These are phyloP conservation scores for Nicotiana knightiana DNA, from an alignment of 257 asterid genomes.

Conservation along the genomic window DNA sequence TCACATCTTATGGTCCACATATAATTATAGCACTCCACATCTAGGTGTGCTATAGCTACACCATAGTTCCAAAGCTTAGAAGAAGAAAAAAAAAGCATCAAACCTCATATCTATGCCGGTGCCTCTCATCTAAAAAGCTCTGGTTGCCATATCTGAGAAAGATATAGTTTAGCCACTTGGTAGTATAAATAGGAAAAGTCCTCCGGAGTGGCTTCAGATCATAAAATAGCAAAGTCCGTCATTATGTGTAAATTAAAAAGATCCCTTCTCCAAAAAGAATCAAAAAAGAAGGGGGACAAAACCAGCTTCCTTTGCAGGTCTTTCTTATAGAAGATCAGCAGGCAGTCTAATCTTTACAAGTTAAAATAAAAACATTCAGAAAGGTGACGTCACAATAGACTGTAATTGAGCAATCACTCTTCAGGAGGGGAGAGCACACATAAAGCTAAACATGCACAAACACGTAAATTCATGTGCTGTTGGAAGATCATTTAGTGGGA, in stretches of 20 bases:
- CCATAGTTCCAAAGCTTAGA: background rate
- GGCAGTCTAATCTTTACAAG: no score
- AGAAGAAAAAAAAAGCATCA: background rate
- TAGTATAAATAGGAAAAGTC: background rate
- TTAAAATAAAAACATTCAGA: no score
- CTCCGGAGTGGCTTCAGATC: background rate
- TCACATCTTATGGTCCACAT: background rate
- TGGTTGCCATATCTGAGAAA: conserved; percentile 20
- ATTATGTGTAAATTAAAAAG: background rate
- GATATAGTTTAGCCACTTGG: background rate
- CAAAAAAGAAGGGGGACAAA: no score
- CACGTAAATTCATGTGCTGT: no score
- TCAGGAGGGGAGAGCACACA: no score
- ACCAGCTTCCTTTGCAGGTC: no score
- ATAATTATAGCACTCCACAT: background rate
- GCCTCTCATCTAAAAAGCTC: conserved; percentile 24
- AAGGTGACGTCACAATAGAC: no score
- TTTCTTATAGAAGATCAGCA: no score
- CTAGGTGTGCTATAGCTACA: background rate
- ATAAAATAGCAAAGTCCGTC: background rate
- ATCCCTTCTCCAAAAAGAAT: no score
- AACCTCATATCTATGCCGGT: conserved; percentile 33
- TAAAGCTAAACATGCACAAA: no score
- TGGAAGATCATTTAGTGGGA: no score
- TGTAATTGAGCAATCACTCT: no score